A percentile compares a stretch with the other conserved stretches of the same genome.
Evolutionary conservation across 208 protist species (phyloP).

Genomic region (Leishmania braziliensis): DNA sequence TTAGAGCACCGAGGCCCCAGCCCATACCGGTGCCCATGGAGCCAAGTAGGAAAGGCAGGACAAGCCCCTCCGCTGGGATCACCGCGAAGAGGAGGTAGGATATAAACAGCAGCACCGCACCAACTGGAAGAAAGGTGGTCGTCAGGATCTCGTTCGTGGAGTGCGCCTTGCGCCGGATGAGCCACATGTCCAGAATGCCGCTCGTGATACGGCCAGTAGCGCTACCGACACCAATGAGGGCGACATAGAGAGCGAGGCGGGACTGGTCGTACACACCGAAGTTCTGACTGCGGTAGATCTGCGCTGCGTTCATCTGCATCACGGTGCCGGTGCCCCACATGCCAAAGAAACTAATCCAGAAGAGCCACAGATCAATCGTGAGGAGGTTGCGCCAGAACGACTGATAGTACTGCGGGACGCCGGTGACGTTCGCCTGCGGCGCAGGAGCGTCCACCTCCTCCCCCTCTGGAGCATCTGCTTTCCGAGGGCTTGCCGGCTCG

Average conservation of each 20-base stretch:
- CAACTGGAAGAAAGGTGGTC: slow-evolving; percentile 56
- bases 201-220: slow-evolving; percentile 63
- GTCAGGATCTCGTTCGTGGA: slow-evolving; percentile 43
- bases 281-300: slow-evolving; percentile 74
- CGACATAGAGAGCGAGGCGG: slow-evolving; percentile 54
- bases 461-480: background rate
- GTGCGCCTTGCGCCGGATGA: slow-evolving; percentile 31
- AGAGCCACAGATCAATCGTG: slow-evolving; percentile 69
- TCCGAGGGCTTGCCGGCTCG: background rate
- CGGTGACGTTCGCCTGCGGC: slow-evolving; percentile 19
- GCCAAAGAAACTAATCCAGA: slow-evolving; percentile 71
- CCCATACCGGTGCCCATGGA: slow-evolving; percentile 65
- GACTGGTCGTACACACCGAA: slow-evolving; percentile 39
- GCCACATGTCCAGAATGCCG: slow-evolving; percentile 61
- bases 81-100: slow-evolving; percentile 66
- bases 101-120: slow-evolving; percentile 36
- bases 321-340: slow-evolving; percentile 76
- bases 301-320: slow-evolving; percentile 75
- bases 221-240: slow-evolving; percentile 72
- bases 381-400: slow-evolving; percentile 74
- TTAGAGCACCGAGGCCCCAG: slow-evolving; percentile 59
- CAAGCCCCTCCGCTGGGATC: slow-evolving; percentile 46
- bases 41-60: slow-evolving; percentile 66
- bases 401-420: slow-evolving; percentile 60
- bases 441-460: slow-evolving; percentile 2